Evolutionary conservation across 352 stramenopile species (phyloP).

Genomic region (Phytophthora uliginosa): DNA sequence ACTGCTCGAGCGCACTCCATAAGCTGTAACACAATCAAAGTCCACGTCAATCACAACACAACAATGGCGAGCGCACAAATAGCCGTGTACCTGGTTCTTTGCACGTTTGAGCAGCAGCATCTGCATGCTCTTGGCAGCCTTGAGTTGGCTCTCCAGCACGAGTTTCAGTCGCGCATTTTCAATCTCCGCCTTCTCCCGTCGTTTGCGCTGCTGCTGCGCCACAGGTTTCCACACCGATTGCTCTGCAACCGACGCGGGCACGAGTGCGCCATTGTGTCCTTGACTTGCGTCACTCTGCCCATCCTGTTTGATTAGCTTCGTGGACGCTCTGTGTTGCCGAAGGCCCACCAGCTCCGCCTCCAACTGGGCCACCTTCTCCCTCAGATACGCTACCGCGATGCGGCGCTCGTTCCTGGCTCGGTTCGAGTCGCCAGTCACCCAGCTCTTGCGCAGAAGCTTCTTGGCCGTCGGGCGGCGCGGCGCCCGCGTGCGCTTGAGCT

Average conservation of each 20-base stretch:
- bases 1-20: constrained; percentile 38
- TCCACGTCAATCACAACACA: background rate
- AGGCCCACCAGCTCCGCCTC: constrained; percentile 37
- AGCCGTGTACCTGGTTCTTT: constrained; percentile 37
- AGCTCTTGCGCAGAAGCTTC: constrained; percentile 46
- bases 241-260: constrained; percentile 17
- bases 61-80: background rate
- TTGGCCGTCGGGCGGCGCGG: constrained; percentile 35
- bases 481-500: constrained; percentile 27
- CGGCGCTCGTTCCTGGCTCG: constrained; percentile 49
- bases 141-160: constrained; percentile 52
- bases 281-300: constrained; percentile 15
- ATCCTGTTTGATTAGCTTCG: constrained; percentile 36
- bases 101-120: constrained; percentile 45
- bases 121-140: constrained; percentile 51
- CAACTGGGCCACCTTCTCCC: constrained; percentile 46
- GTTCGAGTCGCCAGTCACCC: constrained; percentile 45
- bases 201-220: constrained; percentile 38
- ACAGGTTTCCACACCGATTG: constrained; percentile 45
- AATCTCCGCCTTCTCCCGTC: constrained; percentile 43
- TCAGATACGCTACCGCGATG: constrained; percentile 54
- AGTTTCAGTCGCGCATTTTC: constrained; percentile 53
- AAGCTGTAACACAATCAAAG: constrained; percentile 22
- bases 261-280: constrained; percentile 13
- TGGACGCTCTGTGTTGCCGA: constrained; percentile 27